These are phyloP conservation scores for Cryptococcus amylolentus DNA, from an alignment of 1,284 basidiomycete genomes.

Conservation along the genomic window DNA sequence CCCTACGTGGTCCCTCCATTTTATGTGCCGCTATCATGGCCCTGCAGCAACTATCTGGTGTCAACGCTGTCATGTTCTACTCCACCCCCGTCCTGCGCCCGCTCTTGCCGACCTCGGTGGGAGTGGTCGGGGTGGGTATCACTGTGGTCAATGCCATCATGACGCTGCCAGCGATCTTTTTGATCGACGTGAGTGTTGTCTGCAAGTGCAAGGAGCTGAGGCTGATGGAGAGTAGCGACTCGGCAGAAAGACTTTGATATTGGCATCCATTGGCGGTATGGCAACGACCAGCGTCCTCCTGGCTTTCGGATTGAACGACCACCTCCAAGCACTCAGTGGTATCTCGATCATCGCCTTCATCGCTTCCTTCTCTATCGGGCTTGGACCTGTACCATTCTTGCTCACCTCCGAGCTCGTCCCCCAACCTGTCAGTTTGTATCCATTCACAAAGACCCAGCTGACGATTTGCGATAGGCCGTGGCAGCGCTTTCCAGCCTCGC, in stretches of 20 bases:
- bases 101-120: constrained; percentile 69
- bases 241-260: constrained; percentile 49
- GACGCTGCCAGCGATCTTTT: constrained; percentile 75
- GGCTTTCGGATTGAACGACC: constrained; percentile 67
- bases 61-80: constrained; percentile 80
- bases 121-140: constrained; percentile 42
- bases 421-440: constrained; percentile 56
- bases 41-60: constrained; percentile 75
- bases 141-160: constrained; percentile 73
- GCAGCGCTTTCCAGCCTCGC: constrained; percentile 78
- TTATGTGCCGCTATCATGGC: constrained; percentile 70
- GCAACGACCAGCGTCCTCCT: constrained; percentile 64
- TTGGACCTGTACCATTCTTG: constrained; percentile 90
- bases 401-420: constrained; percentile 91
- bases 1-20: constrained; percentile 64
- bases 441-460: constrained; percentile 1
- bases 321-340: constrained; percentile 62
- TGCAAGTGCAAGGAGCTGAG: neutral
- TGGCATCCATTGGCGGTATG: constrained; percentile 59
- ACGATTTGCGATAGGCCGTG: constrained; percentile 59
- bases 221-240: constrained; percentile 31
- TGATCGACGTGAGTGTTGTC: constrained; percentile 65
- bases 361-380: constrained; percentile 78
- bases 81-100: constrained; percentile 79
- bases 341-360: constrained; percentile 78